These are phyloP conservation scores for Melocanna baccifera DNA, from an alignment of 176 grass and related monocot species.

Conservation along the genomic window DNA sequence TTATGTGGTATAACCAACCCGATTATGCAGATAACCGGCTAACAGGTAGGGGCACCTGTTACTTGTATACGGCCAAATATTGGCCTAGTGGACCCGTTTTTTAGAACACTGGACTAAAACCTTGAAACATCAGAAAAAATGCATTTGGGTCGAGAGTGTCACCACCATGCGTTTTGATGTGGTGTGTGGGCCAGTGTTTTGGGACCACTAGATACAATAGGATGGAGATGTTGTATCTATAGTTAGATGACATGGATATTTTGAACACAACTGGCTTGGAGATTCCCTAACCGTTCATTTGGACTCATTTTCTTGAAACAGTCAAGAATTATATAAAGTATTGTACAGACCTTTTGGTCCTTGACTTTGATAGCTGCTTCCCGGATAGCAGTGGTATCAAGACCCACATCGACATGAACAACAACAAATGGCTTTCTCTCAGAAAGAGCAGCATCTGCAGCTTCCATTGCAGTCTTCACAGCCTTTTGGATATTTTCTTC, in stretches of 20 bases:
- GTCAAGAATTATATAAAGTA: not conserved
- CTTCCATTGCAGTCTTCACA: slow-evolving; percentile 53
- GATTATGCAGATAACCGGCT: too few species aligned
- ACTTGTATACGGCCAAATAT: too few species aligned
- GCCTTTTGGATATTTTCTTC: slow-evolving; percentile 90
- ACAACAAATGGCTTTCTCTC: slow-evolving; percentile 67
- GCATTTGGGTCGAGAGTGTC: not conserved
- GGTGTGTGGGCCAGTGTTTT: not conserved
- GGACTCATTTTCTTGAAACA: not conserved
- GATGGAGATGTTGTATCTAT: not conserved
- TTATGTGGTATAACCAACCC: too few species aligned
- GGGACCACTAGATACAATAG: not conserved
- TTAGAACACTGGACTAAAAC: too few species aligned
- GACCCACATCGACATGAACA: slow-evolving; percentile 57
- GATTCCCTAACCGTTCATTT: not conserved
- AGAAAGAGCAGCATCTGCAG: slow-evolving; percentile 64
- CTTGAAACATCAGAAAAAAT: not conserved
- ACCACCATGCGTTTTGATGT: not conserved
- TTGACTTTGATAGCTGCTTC: slow-evolving; percentile 88
- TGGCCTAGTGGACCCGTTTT: too few species aligned
- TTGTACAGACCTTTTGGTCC: slow-evolving; percentile 48
- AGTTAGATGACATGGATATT: not conserved
- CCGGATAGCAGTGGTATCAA: slow-evolving; percentile 71
- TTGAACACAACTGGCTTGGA: not conserved
- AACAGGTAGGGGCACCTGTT: too few species aligned